Conservation (phyloP, 805 yeast species). For the Sugiyamaella mastotermitis region DNA sequence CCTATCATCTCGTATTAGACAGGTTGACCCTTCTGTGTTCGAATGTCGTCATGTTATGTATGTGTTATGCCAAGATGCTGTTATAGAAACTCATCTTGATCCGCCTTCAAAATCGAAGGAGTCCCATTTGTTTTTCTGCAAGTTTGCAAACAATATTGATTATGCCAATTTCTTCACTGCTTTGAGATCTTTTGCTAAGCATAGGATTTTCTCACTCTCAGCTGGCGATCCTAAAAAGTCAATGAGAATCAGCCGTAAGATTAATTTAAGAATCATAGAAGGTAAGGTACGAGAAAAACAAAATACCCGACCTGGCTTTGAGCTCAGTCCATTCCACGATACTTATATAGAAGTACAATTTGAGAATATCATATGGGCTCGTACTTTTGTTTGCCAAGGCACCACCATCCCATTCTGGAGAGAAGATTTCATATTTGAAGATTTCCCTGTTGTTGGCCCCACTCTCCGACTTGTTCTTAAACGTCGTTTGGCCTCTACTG, state of each 20-base stretch:
- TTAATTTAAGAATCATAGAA: slow-evolving; percentile 18
- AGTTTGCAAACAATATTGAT: slow-evolving; percentile 11
- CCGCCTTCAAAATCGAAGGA: slow-evolving; percentile 2
- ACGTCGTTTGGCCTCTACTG: slow-evolving; percentile 17
- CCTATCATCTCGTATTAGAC: slow-evolving; percentile 17
- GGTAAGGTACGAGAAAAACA: slow-evolving; percentile 10
- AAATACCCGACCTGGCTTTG: slow-evolving; percentile 6
- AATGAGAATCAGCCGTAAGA: slow-evolving; percentile 15
- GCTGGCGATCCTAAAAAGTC: slow-evolving; percentile 14
- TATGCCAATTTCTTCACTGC: slow-evolving; percentile 30
- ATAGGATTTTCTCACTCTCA: slow-evolving; percentile 23
- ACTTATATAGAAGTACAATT: slow-evolving; percentile 63
- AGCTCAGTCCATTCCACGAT: slow-evolving; percentile 18
- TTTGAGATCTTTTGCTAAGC: slow-evolving; percentile 22
- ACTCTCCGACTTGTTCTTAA: slow-evolving; percentile 21
- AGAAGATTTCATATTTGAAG: slow-evolving; percentile 58
- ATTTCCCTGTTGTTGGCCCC: slow-evolving; percentile 46
- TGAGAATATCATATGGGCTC: slow-evolving; percentile 72
- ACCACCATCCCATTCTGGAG: slow-evolving; percentile 69
- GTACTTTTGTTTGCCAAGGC: slow-evolving; percentile 59
- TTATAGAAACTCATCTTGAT: slow-evolving; percentile 4
- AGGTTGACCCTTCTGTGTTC: slow-evolving; percentile 16
- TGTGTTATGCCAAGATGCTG: slow-evolving; percentile 9
- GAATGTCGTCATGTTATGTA: slow-evolving; percentile 15
- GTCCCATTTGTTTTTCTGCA: slow-evolving; percentile 17